Evolutionary conservation across 2,329 filamentous ascomycete species (phyloP).

Genomic region (Xenoacremonium recifei): DNA sequence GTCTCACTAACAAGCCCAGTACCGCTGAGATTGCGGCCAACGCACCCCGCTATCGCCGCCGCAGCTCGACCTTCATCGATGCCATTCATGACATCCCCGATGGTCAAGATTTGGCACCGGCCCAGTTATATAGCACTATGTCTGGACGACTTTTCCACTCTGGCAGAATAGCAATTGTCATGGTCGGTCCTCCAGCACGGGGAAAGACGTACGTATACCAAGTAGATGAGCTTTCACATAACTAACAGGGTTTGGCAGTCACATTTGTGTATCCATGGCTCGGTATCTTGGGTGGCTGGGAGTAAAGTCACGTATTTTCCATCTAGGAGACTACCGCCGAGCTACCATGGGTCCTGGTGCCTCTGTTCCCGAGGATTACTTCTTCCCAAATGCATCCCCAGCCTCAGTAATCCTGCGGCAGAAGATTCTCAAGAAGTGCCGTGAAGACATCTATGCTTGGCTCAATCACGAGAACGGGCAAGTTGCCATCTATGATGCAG

Average conservation of each 20-base stretch:
- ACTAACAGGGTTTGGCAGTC: too few species aligned
- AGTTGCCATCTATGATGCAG: slow-evolving; percentile 97
- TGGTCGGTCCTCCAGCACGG: slow-evolving; percentile 89
- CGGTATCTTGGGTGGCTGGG: slow-evolving; percentile 96
- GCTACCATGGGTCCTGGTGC: slow-evolving; percentile 82
- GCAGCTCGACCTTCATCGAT: slow-evolving; percentile 95
- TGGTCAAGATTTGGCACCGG: slow-evolving; percentile 80
- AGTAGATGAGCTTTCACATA: too few species aligned
- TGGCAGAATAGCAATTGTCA: slow-evolving; percentile 93
- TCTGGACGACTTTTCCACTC: slow-evolving; percentile 96
- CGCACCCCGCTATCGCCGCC: slow-evolving; percentile 83
- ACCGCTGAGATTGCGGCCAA: slow-evolving; percentile 91
- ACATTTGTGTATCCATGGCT: slow-evolving; percentile 93
- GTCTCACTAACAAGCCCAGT: slow-evolving; percentile 43
- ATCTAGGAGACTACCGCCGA: slow-evolving; percentile 92
- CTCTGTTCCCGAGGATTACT: slow-evolving; percentile 93
- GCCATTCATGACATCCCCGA: slow-evolving; percentile 92
- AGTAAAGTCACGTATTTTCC: slow-evolving; percentile 97
- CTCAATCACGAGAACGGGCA: slow-evolving; percentile 97
- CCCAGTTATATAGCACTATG: slow-evolving; percentile 97
- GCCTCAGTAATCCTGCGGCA: slow-evolving; percentile 90
- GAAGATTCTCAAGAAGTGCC: slow-evolving; percentile 96
- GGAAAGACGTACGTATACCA: slow-evolving; percentile 78
- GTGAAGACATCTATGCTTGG: slow-evolving; percentile 96
- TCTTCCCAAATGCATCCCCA: slow-evolving; percentile 91